Evolutionary conservation across 2,329 filamentous ascomycete species (phyloP), one percentile per base, ranked within the genome.

Genomic region (Waltergamsia citrina): DNA sequence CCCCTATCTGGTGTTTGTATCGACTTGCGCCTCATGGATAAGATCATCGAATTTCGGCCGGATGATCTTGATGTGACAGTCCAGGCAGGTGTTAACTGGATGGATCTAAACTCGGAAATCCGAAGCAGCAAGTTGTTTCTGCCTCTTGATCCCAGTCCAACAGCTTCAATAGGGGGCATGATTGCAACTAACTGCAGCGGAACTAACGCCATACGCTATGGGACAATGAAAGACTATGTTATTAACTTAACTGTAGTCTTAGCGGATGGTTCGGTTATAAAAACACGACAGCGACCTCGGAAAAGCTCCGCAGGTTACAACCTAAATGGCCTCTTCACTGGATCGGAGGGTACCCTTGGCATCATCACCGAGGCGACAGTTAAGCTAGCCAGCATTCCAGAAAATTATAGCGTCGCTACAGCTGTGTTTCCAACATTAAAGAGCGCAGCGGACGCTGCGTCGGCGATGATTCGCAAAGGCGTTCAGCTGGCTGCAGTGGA

Each of bases 171-270:
- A 15, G 72, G 71, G 3, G 71, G 72, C 6, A 76, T 76, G 71
- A 59, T 85, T 4, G 74, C 75, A 0, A 83, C 79, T 1, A 79
- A 79, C 34, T 85, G 80, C 56, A 77, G 64, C 35, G 71, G 71
- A 0, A 75, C 71, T 1, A 74, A 75, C 43, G 70, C 71, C 2
- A 63, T 71, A 37, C 62, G 78, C 33, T 84, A 85, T 46, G 81
- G 81, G 0, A 83, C 80, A 0, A 85, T 85, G 81, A 81, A 80
- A 43, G 81, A 85, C 42, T 85, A 77, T 66, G 80, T 85, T 2
- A 60, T 85, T 38, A 81, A 78, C 41, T 51, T 85, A 17, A 85
- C 79, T 0, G 78, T 83, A 0, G 80, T 85, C 0, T 62, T 85
- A 28, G 73, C 80, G 1, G 78, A 85, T 47, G 81, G 81, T 1